Evolutionary conservation across 495 filamentous ascomycete genomes (phyloP).

Genomic region (Penicillium angulare): DNA sequence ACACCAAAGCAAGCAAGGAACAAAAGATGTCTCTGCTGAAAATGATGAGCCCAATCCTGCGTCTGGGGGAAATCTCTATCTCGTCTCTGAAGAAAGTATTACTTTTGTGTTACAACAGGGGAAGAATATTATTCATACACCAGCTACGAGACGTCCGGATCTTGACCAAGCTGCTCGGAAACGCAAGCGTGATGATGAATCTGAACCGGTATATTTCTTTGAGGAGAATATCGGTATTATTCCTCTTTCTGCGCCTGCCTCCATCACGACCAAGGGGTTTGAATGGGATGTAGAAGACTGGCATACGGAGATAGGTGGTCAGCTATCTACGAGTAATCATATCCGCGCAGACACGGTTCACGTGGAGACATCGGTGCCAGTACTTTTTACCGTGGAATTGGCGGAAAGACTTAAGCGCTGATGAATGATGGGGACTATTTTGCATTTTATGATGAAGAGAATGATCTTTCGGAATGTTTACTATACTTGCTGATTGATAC

Average conservation of each 20-base stretch:
- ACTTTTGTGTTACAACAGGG: constrained; percentile 74
- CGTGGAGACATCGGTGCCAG: constrained; percentile 63
- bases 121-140: constrained; percentile 65
- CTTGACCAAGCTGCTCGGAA: neutral
- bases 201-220: constrained; percentile 29
- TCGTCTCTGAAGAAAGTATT: constrained; percentile 75
- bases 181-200: constrained; percentile 4
- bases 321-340: constrained; percentile 93
- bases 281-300: constrained; percentile 87
- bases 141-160: constrained; percentile 35
- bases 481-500: constrained; percentile 9
- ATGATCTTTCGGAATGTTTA: constrained; percentile 4
- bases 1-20: neutral
- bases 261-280: constrained; percentile 74
- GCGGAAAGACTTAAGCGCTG: constrained; percentile 39
- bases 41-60: neutral
- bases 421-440: neutral
- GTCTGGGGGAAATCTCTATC: constrained; percentile 51
- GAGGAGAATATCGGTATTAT: constrained; percentile 79
- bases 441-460: neutral
- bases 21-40: neutral
- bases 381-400: constrained; percentile 86
- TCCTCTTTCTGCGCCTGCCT: constrained; percentile 68
- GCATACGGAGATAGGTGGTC: constrained; percentile 77
- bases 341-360: constrained; percentile 56